Conservation (phyloP, 164 flowering plant species). For the Berberis vulgaris region DNA sequence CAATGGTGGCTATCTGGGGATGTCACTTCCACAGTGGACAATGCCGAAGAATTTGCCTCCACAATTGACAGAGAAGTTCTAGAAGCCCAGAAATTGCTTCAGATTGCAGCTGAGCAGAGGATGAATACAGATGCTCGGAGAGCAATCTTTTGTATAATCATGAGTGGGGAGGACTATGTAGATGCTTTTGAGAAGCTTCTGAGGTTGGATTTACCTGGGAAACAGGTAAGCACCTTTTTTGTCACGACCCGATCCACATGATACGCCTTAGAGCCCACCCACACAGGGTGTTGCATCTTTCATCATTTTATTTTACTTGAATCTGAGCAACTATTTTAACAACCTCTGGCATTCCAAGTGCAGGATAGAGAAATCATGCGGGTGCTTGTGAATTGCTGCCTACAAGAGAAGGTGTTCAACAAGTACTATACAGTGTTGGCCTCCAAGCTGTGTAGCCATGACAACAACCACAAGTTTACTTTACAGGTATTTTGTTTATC, state of each 20-base stretch:
- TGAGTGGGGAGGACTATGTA: conserved; percentile 82
- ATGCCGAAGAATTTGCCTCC: conserved; percentile 57
- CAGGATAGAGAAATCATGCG: conserved; percentile 96
- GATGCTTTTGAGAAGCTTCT: conserved; percentile 89
- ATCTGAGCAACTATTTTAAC: neutral
- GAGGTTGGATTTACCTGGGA: conserved; percentile 74
- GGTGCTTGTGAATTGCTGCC: conserved; percentile 84
- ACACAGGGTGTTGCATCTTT: neutral
- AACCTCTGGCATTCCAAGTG: conserved; percentile 1
- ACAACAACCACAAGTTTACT: conserved; percentile 91
- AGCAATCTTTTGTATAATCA: conserved; percentile 81
- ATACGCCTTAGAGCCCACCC: no score
- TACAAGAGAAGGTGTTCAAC: conserved; percentile 86
- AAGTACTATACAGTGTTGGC: conserved; percentile 85
- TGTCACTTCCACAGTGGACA: conserved; percentile 21
- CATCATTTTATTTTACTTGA: neutral
- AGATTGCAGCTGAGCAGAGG: conserved; percentile 83
- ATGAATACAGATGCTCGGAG: conserved; percentile 91
- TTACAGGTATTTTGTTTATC: conserved; percentile 51
- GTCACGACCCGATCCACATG: neutral
- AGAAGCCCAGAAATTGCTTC: conserved; percentile 80
- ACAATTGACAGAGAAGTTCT: conserved; percentile 63
- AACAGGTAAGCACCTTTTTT: conserved; percentile 52
- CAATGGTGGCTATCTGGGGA: conserved; percentile 95
- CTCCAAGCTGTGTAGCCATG: conserved; percentile 75